Evolutionary conservation across 139 green algal genomes (phyloP), one percentile per base, ranked within the genome.

Genomic region (Diplosphaera chodatii): DNA sequence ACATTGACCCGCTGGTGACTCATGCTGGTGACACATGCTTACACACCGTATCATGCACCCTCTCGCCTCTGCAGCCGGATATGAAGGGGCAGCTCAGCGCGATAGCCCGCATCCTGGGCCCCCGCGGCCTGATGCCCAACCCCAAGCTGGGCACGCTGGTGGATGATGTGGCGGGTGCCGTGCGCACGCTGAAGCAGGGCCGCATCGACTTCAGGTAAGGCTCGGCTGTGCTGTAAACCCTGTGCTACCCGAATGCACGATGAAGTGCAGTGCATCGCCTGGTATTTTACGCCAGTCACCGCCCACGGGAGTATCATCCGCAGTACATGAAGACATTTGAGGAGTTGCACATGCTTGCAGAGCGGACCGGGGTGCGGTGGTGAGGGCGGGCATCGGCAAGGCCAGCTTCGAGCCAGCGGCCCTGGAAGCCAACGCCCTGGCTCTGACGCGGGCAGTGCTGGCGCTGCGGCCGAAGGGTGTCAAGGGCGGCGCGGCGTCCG

Each of bases 101-200:
- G 65, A 77, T 97, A 30, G 89, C 84, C 3, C 77, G 85, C 40
- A 83, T 94, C 20, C 81, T 98, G 63, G 94, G 94, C 8, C 94
- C 94, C 0, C 84, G 90, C 5, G 94, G 94, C 16, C 86, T 99
- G 1, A 99, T 99, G 94, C 94, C 94, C 70, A 98, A 97, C 80
- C 91, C 94, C 68, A 98, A 98, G 88, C 79, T 93, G 67, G 93
- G 93, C 41, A 98, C 91, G 15, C 77, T 98, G 4, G 93, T 91
- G 0, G 31, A 63, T 0, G 75, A 94, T 62, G 82, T 98, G 30
- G 80, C 64, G 0, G 70, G 66, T 1, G 91, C 91, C 1, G 73
- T 98, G 21, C 27, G 62, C 22, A 74, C 82, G n/a, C 79, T 93
- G 56, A 90, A 91, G 70, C 64, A 69, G 20, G 93, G 93, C 22